Percentiles rank a stretch among this genome's conserved stretches.
phyloP scores from a whole-genome alignment of 2,329 filamentous ascomycete species.

The Pseudocercospora cruenta region DNA sequence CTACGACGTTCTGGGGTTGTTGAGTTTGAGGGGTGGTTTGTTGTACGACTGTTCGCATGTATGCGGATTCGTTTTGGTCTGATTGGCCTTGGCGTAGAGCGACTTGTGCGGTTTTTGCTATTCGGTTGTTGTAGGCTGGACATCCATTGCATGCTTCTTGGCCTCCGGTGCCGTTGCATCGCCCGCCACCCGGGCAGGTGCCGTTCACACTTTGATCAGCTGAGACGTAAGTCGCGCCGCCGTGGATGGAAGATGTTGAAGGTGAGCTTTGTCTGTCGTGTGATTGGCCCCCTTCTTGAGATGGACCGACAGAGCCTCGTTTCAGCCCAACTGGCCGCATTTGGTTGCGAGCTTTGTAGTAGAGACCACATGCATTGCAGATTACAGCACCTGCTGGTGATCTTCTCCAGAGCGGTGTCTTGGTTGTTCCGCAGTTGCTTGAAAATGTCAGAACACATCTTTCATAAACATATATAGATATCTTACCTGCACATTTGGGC shows the following conservation, averaged over 20 bases:
- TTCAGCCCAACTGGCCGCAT: slow-evolving; percentile 89
- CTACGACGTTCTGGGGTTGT: slow-evolving; percentile 65
- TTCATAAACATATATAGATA: slow-evolving; percentile 3
- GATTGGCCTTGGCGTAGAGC: slow-evolving; percentile 52
- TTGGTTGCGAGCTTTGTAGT: slow-evolving; percentile 90
- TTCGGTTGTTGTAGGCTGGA: slow-evolving; percentile 94
- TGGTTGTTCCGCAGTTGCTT: slow-evolving; percentile 93
- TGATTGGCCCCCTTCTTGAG: slow-evolving; percentile 40
- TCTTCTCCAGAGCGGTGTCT: slow-evolving; percentile 91
- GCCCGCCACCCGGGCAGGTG: slow-evolving; percentile 93
- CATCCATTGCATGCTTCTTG: slow-evolving; percentile 94
- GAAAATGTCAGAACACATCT: slow-evolving; percentile 9
- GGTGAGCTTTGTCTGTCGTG: slow-evolving; percentile 47
- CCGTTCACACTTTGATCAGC: slow-evolving; percentile 75
- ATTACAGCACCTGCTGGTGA: slow-evolving; percentile 93
- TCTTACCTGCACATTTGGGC: slow-evolving; percentile 74
- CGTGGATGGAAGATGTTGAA: slow-evolving; percentile 37
- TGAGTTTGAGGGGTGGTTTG: slow-evolving; percentile 28
- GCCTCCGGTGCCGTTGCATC: slow-evolving; percentile 94
- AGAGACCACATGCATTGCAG: slow-evolving; percentile 95
- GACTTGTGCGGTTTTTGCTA: slow-evolving; percentile 82
- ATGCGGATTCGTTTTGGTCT: slow-evolving; percentile 18
- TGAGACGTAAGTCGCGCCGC: slow-evolving; percentile 70
- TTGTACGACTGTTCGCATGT: slow-evolving; percentile 27
- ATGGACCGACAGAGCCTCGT: slow-evolving; percentile 60